Evolutionary conservation across 768 basidiomycete genomes (phyloP).

Genomic region (Plicaturopsis crispa): DNA sequence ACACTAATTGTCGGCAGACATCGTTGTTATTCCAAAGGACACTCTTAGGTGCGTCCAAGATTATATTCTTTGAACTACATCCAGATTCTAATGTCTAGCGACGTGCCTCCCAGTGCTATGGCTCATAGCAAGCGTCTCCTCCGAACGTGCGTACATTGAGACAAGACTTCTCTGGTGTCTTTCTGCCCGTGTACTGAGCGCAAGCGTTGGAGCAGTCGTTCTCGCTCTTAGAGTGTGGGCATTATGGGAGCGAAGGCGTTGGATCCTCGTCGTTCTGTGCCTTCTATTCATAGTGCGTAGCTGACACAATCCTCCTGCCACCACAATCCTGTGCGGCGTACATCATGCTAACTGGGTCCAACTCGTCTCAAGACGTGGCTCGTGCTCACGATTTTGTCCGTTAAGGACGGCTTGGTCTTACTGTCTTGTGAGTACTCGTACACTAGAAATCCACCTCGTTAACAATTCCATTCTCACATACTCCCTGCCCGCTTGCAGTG

Average conservation of each 20-base stretch:
- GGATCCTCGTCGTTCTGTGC: constrained; percentile 8
- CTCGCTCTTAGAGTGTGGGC: constrained; percentile 20
- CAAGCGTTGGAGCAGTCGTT: constrained; percentile 11
- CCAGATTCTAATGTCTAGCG: not conserved
- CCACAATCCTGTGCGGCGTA: not conserved
- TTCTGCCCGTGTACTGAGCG: not conserved
- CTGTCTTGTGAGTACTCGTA: not conserved
- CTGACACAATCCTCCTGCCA: not conserved
- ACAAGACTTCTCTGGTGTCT: not conserved
- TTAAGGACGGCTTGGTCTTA: constrained; percentile 5
- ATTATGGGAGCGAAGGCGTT: constrained; percentile 15
- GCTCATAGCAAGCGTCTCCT: constrained; percentile 9
- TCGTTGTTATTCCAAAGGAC: not conserved
- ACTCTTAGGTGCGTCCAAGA: not conserved
- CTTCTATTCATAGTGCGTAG: constrained; percentile 8
- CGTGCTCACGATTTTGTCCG: constrained; percentile 9
- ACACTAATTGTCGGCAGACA: not conserved
- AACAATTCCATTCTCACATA: constrained; percentile 2
- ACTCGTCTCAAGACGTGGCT: constrained; percentile 8
- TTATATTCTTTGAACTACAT: too few relatives aligned
- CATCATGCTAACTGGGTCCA: not conserved
- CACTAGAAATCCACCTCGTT: not conserved
- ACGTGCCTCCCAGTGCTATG: constrained; percentile 6
- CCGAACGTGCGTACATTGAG: constrained; percentile 8
- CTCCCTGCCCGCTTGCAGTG: not conserved